These are phyloP conservation scores for Annona squamosa DNA, from an alignment of 164 flowering plant genomes.

Conservation along the genomic window DNA sequence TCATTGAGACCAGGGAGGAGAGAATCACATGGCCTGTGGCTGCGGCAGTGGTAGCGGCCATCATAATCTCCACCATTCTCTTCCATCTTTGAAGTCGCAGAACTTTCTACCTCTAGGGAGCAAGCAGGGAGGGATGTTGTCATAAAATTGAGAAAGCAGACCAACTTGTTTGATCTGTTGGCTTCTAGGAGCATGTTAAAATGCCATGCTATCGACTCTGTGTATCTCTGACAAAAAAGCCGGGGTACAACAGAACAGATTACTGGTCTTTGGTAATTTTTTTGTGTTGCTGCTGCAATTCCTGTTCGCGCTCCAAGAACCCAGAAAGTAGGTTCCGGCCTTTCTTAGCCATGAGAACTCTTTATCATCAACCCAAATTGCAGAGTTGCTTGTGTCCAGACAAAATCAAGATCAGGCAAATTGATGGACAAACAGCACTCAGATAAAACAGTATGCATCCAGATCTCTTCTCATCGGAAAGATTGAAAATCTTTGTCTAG, in stretches of 20 bases:
- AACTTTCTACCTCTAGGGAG: not conserved
- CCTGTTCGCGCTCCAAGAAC: constrained; percentile 7
- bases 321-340: constrained; percentile 2
- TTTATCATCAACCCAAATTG: not conserved
- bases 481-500: not conserved
- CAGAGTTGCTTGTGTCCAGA: not conserved
- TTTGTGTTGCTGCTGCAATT: constrained; percentile 2
- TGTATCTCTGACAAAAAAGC: not conserved
- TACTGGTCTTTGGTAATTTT: too few species aligned
- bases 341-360: not conserved
- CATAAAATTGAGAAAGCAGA: not conserved
- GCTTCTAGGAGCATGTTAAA: constrained; percentile 6
- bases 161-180: constrained; percentile 7
- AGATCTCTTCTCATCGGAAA: not conserved
- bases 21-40: constrained; percentile 12
- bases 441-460: not conserved
- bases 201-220: not conserved
- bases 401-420: not conserved
- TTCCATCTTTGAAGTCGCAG: not conserved
- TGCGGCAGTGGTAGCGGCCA: not conserved
- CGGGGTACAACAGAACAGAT: not conserved
- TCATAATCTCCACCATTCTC: constrained; percentile 5
- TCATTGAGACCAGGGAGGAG: constrained; percentile 32
- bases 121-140: not conserved
- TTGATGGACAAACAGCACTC: not conserved